phyloP scores from a whole-genome alignment of 768 basidiomycete genomes.

The Tephrocybe sp. region DNA sequence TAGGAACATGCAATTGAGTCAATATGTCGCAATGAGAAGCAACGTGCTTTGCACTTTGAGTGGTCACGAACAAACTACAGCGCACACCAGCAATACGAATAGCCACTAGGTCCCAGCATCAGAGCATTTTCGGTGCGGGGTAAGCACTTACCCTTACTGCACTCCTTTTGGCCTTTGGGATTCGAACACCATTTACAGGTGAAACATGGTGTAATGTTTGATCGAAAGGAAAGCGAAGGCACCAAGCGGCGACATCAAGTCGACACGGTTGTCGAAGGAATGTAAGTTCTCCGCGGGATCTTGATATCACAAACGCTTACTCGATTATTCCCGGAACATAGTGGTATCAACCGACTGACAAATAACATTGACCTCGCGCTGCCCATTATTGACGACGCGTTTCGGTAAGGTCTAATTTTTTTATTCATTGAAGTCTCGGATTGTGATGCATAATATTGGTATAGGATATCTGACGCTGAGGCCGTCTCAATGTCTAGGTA shows the following conservation, averaged over 20 bases:
- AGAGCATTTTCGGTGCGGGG: neutral
- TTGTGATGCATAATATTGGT: neutral
- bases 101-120: neutral
- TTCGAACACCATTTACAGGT: conserved; percentile 41
- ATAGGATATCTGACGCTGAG: conserved; percentile 91
- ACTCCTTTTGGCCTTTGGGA: too few relatives aligned
- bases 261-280: conserved; percentile 94
- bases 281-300: conserved; percentile 40
- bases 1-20: conserved; percentile 7
- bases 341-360: conserved; percentile 92
- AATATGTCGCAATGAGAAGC: conserved; percentile 9
- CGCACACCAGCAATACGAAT: conserved; percentile 1
- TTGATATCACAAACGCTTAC: neutral
- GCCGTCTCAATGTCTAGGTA: conserved; percentile 96
- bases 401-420: conserved; percentile 52
- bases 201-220: conserved; percentile 93
- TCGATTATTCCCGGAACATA: conserved; percentile 25
- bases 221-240: conserved; percentile 89
- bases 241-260: conserved; percentile 92
- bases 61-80: conserved; percentile 3
- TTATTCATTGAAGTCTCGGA: neutral
- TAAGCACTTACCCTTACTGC: too few relatives aligned
- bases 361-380: conserved; percentile 86
- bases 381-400: conserved; percentile 84
- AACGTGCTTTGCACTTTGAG: neutral